Base-by-base conservation (phyloP, 371 early-diverging fungal species). In the Furculomyces boomerangus region DNA sequence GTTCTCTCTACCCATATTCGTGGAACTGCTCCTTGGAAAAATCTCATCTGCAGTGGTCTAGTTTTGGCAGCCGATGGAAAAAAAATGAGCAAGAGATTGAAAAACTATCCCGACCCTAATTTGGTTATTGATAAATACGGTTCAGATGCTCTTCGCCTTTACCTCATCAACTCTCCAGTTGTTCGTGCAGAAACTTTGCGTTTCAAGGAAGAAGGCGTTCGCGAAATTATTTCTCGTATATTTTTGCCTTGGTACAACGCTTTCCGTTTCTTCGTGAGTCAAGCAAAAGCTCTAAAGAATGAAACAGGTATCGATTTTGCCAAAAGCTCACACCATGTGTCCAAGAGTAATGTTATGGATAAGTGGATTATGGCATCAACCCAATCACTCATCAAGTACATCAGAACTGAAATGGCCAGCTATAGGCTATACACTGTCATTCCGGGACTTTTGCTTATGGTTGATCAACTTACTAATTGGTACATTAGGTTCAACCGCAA, bases 231-330 rank as follows among this genome's bases (percentile, higher is more conserved):
- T 47, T 86, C 91, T 57, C 83, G 85, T 59, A 92, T 99, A 20
- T 81, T 99, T 66, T 77, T 99, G 65, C 99, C 99, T 20, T 99
- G 99, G 99, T 91, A 88, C 83, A 99, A 99, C 66, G 84, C 97
- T 25, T 90, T 86, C 79, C 79, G 89, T 55, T 99, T 99, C 82
- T 94, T 94, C 74, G 77, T 81, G 54, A 83, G 86, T 43, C 93
- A 94, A 67, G 81, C 90, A 10, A 76, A 79, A 14, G 73, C 92
- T 57, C 63, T 94, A 57, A 90, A 91, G 78, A 86, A 89, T 76
- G 90, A 93, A 57, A 75, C 77, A 59, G 76, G 69, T 55, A 69
- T 77, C 50, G 82, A 88, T 50, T 96, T 92, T 64, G 61, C 64
- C 56, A 90, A 88, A 63, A 74, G 86, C 44, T 75, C 79, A 27